Conservation (phyloP, 306 rosid species). For the Cyamopsis tetragonoloba region DNA sequence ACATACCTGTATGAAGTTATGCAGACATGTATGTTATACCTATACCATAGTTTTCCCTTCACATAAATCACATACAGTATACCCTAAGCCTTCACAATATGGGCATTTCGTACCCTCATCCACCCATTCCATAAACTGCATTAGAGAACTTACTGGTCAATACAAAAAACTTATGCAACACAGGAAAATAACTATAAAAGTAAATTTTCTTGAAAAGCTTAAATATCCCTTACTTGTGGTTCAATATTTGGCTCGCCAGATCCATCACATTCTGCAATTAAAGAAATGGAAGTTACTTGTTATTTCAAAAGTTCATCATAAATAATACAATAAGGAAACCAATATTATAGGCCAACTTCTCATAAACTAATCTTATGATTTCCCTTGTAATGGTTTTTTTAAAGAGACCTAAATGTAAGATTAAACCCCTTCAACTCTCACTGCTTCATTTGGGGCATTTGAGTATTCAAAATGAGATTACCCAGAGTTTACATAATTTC, state of each 20-base stretch:
- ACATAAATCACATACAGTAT: constrained; percentile 59
- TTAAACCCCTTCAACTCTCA: background rate
- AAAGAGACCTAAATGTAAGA: background rate
- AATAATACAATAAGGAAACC: background rate
- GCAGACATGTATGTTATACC: constrained; percentile 26
- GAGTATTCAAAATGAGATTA: constrained; percentile 4
- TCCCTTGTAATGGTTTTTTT: background rate
- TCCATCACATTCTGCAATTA: constrained; percentile 84
- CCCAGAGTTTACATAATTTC: background rate
- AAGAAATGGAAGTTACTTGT: constrained; percentile 30
- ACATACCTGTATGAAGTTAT: constrained; percentile 9
- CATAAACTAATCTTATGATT: background rate
- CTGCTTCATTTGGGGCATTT: background rate
- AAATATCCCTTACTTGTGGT: constrained; percentile 62
- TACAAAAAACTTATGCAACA: constrained; percentile 4
- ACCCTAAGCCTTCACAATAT: constrained; percentile 84
- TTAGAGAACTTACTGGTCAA: constrained; percentile 17
- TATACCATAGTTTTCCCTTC: constrained; percentile 46
- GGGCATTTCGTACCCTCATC: constrained; percentile 72
- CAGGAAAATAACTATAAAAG: background rate
- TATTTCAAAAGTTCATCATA: constrained; percentile 19
- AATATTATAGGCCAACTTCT: background rate
- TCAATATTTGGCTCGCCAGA: constrained; percentile 85
- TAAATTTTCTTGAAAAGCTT: background rate
- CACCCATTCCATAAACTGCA: constrained; percentile 95